These are phyloP conservation scores for Marasmius fiardii DNA, from an alignment of 1,284 basidiomycete genomes.

Conservation along the genomic window DNA sequence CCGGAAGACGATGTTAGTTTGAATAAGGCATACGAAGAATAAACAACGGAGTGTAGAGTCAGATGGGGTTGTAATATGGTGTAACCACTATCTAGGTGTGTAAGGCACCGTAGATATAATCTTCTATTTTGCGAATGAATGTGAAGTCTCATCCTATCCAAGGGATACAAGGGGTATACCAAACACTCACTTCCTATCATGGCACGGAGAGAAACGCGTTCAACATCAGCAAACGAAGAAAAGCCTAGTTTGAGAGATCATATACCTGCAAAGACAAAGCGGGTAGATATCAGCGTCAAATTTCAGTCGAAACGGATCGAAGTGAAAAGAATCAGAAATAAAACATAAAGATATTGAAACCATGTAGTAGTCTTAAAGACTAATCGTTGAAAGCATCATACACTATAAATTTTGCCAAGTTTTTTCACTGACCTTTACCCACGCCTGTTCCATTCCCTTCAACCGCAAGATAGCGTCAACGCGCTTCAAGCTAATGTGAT, in stretches of 20 bases:
- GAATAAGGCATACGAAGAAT: constrained; percentile 9
- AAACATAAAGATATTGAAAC: constrained; percentile 48
- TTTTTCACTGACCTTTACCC: constrained; percentile 66
- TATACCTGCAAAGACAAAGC: background rate
- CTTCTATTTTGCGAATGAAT: constrained; percentile 69
- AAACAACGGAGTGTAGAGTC: constrained; percentile 25
- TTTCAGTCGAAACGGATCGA: constrained; percentile 17
- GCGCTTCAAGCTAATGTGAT: constrained; percentile 69
- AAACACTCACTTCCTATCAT: constrained; percentile 50
- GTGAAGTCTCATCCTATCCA: constrained; percentile 43
- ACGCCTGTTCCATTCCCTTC: constrained; percentile 70
- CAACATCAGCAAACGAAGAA: constrained; percentile 16
- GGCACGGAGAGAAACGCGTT: constrained; percentile 11
- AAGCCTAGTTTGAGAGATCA: constrained; percentile 10
- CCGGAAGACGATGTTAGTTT: constrained; percentile 8
- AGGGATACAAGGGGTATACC: constrained; percentile 10
- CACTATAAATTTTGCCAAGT: constrained; percentile 14
- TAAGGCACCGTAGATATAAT: constrained; percentile 50
- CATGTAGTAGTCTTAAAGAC: constrained; percentile 78
- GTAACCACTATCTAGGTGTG: constrained; percentile 53
- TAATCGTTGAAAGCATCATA: constrained; percentile 79
- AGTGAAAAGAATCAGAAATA: constrained; percentile 15
- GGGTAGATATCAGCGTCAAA: constrained; percentile 13
- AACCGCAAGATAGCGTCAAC: constrained; percentile 77
- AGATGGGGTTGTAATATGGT: constrained; percentile 66